Conservation (phyloP, 805 yeast genomes). For the Kluyveromyces siamensis region DNA sequence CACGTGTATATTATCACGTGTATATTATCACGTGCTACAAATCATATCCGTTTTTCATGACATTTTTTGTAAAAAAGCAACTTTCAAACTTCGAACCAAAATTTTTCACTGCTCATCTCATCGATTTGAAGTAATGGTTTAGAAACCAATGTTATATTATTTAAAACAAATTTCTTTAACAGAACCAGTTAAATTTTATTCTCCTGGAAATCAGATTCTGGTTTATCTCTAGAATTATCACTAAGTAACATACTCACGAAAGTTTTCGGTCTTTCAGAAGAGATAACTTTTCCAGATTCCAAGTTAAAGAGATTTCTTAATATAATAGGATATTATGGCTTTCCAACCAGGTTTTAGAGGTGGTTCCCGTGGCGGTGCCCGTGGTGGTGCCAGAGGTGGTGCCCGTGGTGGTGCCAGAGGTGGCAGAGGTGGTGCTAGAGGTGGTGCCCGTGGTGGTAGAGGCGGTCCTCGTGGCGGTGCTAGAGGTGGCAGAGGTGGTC, state of each 20-base stretch:
- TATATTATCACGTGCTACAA: no score
- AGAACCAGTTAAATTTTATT: no score
- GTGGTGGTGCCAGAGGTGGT: slow-evolving; percentile 44
- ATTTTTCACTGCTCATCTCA: slow-evolving; percentile 8
- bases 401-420: slow-evolving; percentile 49
- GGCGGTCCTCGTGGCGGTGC: slow-evolving; percentile 50
- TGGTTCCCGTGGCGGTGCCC: slow-evolving; percentile 38
- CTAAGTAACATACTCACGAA: neutral
- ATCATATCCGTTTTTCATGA: neutral
- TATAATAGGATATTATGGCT: slow-evolving; percentile 43
- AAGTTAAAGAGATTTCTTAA: neutral
- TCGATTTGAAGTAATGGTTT: neutral
- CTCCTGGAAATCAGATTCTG: neutral
- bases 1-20: no score
- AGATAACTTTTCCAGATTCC: neutral
- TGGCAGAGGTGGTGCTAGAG: slow-evolving; percentile 47
- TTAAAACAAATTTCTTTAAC: neutral
- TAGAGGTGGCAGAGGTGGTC: slow-evolving; percentile 45
- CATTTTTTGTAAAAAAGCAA: neutral
- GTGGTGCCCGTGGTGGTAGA: slow-evolving; percentile 41
- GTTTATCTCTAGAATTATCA: neutral
- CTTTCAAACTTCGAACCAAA: neutral
- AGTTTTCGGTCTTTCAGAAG: neutral
- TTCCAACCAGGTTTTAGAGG: slow-evolving; percentile 66
- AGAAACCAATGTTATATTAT: neutral